Percentiles rank a stretch among this genome's conserved stretches.
Evolutionary conservation across 345 rosid genomes (phyloP).

Genomic region (Salix viminalis): DNA sequence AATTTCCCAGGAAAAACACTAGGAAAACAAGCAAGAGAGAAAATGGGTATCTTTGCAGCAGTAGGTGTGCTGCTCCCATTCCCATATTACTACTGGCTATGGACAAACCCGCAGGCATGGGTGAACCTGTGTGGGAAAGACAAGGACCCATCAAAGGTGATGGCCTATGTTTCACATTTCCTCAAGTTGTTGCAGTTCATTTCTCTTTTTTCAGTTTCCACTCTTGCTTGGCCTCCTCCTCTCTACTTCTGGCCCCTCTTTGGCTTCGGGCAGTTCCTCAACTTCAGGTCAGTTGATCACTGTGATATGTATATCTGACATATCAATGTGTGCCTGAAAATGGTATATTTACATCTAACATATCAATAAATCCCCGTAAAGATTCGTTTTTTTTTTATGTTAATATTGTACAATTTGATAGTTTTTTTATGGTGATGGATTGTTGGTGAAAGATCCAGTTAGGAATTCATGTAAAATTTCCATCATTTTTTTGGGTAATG

Average conservation of each 20-base stretch:
- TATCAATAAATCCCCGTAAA: background rate
- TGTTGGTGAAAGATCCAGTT: background rate
- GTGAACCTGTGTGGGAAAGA: constrained; percentile 63
- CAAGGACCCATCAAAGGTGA: constrained; percentile 62
- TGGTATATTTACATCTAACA: too few species aligned
- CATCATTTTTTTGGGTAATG: background rate
- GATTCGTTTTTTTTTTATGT: background rate
- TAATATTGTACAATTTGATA: background rate
- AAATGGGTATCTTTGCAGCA: constrained; percentile 69
- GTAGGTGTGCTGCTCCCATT: constrained; percentile 62
- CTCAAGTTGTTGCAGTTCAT: constrained; percentile 68
- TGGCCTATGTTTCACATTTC: constrained; percentile 72
- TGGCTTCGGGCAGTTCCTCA: constrained; percentile 84
- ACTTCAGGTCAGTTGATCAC: constrained; percentile 54
- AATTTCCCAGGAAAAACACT: background rate
- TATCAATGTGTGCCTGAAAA: background rate
- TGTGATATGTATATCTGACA: background rate
- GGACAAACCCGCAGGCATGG: constrained; percentile 82
- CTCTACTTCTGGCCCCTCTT: constrained; percentile 87
- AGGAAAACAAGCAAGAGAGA: background rate
- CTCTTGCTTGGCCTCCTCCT: constrained; percentile 79
- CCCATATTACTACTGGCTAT: constrained; percentile 80
- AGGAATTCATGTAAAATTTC: background rate
- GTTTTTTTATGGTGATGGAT: background rate
- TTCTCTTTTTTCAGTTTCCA: constrained; percentile 64